These are phyloP conservation scores for Bryopsis sp. DNA, from an alignment of 139 green algal species.

Conservation along the genomic window DNA sequence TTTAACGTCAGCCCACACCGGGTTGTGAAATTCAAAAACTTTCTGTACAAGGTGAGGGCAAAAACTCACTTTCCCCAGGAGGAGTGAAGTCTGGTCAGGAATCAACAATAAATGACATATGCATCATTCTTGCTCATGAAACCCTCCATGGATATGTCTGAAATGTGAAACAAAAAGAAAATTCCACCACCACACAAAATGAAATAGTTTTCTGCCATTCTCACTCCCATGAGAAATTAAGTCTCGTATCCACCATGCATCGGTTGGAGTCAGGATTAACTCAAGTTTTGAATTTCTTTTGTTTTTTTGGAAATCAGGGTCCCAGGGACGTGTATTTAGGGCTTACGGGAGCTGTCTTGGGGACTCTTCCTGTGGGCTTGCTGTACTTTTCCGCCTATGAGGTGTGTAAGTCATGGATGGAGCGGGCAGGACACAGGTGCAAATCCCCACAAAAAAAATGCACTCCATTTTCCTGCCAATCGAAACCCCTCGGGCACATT, in stretches of 20 bases:
- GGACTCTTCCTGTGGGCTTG: constrained; percentile 44
- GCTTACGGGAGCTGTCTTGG: constrained; percentile 35
- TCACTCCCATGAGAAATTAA: neutral
- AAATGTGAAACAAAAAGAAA: too few relatives aligned
- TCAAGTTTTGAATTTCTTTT: too few relatives aligned
- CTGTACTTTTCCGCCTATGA: constrained; percentile 62
- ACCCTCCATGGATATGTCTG: too few relatives aligned
- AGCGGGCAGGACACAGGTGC: constrained; percentile 16
- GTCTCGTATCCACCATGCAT: too few relatives aligned
- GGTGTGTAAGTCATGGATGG: constrained; percentile 25
- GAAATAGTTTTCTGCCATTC: neutral
- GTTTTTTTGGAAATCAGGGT: neutral
- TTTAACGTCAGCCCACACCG: neutral
- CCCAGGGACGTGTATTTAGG: constrained; percentile 49
- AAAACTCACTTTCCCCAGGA: too few relatives aligned
- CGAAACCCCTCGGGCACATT: too few relatives aligned
- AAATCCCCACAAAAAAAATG: constrained; percentile 27
- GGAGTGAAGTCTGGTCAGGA: too few relatives aligned
- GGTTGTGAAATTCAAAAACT: constrained; percentile 16
- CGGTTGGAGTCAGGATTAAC: too few relatives aligned
- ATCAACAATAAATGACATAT: too few relatives aligned
- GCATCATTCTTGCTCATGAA: too few relatives aligned
- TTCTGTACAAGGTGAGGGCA: constrained; percentile 29
- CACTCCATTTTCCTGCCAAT: too few relatives aligned
- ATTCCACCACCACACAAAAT: too few relatives aligned